Conservation (phyloP, 1,284 basidiomycete species). For the Polyporus tsugae region DNA sequence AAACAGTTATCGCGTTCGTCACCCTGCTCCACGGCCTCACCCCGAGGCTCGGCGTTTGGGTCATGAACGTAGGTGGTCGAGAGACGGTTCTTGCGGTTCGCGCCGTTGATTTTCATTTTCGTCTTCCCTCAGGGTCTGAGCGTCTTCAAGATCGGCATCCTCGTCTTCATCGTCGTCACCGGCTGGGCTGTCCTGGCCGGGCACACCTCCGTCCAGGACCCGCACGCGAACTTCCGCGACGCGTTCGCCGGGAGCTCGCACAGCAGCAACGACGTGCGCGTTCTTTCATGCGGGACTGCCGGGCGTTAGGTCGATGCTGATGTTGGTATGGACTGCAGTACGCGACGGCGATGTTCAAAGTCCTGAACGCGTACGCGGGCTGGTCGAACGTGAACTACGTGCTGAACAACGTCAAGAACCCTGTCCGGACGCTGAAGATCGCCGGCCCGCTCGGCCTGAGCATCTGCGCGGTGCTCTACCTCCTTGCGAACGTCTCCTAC, state of each 20-base stretch:
- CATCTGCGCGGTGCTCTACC: slow-evolving; percentile 61
- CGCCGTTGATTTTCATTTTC: neutral
- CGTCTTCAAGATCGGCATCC: slow-evolving; percentile 67
- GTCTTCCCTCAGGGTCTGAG: slow-evolving; percentile 51
- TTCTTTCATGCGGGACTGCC: neutral
- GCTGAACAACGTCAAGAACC: slow-evolving; percentile 71
- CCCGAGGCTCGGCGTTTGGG: slow-evolving; percentile 36
- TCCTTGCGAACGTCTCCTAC: slow-evolving; percentile 73
- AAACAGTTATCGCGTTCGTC: slow-evolving; percentile 37
- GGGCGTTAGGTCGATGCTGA: neutral
- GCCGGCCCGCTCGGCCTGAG: slow-evolving; percentile 71
- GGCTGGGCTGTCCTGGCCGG: slow-evolving; percentile 59
- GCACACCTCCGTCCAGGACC: slow-evolving; percentile 50
- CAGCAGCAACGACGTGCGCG: slow-evolving; percentile 70
- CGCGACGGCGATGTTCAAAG: slow-evolving; percentile 66
- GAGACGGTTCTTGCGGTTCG: neutral
- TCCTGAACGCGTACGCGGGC: slow-evolving; percentile 59
- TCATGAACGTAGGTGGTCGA: slow-evolving; percentile 40
- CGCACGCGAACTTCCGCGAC: slow-evolving; percentile 54
- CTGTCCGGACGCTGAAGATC: slow-evolving; percentile 70
- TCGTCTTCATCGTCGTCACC: slow-evolving; percentile 60
- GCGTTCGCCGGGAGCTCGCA: slow-evolving; percentile 62
- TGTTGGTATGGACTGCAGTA: slow-evolving; percentile 45
- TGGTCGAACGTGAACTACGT: slow-evolving; percentile 45
- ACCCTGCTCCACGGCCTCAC: slow-evolving; percentile 37